A percentile compares a stretch with the other conserved stretches of the same genome.
Evolutionary conservation across 1,284 basidiomycete species (phyloP).

Genomic region (Xerocomus nothofagi): DNA sequence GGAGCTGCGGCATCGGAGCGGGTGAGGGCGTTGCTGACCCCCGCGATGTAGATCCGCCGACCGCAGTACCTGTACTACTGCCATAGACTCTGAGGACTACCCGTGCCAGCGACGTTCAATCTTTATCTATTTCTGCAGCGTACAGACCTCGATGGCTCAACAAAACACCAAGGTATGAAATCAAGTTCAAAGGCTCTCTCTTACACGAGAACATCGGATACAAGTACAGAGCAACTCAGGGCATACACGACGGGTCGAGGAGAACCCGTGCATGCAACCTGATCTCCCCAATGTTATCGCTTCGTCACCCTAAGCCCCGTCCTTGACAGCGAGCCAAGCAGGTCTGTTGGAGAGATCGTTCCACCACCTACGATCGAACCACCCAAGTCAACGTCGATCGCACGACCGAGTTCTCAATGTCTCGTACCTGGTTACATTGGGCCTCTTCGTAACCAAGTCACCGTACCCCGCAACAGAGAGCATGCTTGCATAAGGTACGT

Average conservation of each 20-base stretch:
- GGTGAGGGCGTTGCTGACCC: conserved; percentile 6
- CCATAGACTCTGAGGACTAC: too few species aligned
- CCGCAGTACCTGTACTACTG: too few species aligned
- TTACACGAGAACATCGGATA: too few species aligned
- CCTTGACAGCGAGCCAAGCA: conserved; percentile 30
- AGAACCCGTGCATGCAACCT: too few species aligned
- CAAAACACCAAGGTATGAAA: too few species aligned
- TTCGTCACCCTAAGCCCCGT: conserved; percentile 6
- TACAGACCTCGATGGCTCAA: too few species aligned
- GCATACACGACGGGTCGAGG: too few species aligned
- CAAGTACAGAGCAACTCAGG: too few species aligned
- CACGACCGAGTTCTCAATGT: background rate
- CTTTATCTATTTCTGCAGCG: too few species aligned
- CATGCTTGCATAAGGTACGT: conserved; percentile 45
- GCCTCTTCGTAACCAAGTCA: conserved; percentile 19
- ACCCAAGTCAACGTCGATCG: conserved; percentile 4
- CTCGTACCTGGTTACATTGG: conserved; percentile 29
- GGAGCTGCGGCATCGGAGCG: conserved; percentile 10
- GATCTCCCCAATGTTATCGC: too few species aligned
- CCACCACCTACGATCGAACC: conserved; percentile 31
- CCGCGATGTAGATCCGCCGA: conserved; percentile 5
- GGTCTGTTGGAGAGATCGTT: conserved; percentile 25
- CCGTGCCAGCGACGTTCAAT: too few species aligned
- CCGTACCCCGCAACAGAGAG: background rate
- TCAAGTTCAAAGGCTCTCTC: too few species aligned